phyloP scores from a whole-genome alignment of 306 rosid species.

The Acacia acuminata region DNA sequence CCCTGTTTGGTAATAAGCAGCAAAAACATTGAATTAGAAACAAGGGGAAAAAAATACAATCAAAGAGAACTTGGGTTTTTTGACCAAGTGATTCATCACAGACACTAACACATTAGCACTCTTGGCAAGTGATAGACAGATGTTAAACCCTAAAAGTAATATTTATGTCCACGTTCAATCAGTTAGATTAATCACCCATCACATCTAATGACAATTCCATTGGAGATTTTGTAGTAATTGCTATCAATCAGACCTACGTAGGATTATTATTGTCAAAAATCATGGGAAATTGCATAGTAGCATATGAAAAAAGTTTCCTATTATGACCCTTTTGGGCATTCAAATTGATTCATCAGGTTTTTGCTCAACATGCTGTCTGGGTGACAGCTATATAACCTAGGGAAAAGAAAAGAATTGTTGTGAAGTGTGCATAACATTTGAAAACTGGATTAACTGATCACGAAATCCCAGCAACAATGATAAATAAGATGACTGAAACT shows the following conservation, averaged over 20 bases:
- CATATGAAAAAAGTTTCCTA: neutral
- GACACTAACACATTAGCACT: neutral
- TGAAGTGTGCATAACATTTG: neutral
- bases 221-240: neutral
- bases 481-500: neutral
- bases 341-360: neutral
- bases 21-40: neutral
- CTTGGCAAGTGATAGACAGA: neutral
- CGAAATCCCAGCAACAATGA: neutral
- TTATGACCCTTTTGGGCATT: neutral
- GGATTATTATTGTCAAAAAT: neutral
- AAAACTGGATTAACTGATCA: neutral
- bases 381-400: neutral
- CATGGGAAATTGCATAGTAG: constrained; percentile 6
- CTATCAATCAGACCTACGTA: neutral
- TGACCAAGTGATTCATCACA: constrained; percentile 1
- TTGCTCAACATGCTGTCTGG: neutral
- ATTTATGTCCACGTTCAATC: neutral
- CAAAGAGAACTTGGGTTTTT: neutral
- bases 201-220: neutral
- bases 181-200: neutral
- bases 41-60: neutral
- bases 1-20: constrained; percentile 58
- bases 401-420: neutral
- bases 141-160: neutral